These are phyloP conservation scores for Mrakia hoshinonis DNA, from an alignment of 768 basidiomycete species.

Conservation along the genomic window DNA sequence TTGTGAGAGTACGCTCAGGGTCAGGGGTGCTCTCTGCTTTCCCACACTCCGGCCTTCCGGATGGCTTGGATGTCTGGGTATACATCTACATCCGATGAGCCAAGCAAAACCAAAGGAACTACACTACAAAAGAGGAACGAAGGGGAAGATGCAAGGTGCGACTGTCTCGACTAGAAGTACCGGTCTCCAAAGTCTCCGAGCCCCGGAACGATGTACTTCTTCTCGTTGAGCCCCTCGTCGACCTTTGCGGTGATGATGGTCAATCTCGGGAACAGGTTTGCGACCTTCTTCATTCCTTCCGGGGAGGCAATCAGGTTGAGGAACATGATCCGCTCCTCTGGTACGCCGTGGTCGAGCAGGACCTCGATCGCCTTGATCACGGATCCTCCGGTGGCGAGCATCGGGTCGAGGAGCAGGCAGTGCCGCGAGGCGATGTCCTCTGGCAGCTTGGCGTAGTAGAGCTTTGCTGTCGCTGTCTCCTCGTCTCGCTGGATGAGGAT, in stretches of 20 bases:
- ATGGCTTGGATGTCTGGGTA: too few species aligned
- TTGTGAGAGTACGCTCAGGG: too few species aligned
- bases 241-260: conserved; percentile 95
- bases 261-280: conserved; percentile 60
- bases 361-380: conserved; percentile 97
- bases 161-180: conserved; percentile 31
- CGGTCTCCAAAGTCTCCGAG: conserved; percentile 92
- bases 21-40: too few species aligned
- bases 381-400: conserved; percentile 92
- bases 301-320: conserved; percentile 84
- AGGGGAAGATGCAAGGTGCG: neutral
- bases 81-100: neutral
- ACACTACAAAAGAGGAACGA: neutral
- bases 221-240: conserved; percentile 77
- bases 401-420: conserved; percentile 89
- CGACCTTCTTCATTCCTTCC: conserved; percentile 77
- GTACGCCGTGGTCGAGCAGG: conserved; percentile 79
- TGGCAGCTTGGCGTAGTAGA: conserved; percentile 88
- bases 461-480: conserved; percentile 81
- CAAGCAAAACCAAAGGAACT: too few species aligned
- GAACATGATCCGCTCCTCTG: conserved; percentile 90
- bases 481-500: conserved; percentile 97
- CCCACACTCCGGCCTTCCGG: too few species aligned
- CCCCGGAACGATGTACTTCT: conserved; percentile 49
- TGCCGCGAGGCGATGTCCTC: conserved; percentile 86